Base-by-base conservation (phyloP, 805 yeast species). In the Cyberlindnera veronae region DNA sequence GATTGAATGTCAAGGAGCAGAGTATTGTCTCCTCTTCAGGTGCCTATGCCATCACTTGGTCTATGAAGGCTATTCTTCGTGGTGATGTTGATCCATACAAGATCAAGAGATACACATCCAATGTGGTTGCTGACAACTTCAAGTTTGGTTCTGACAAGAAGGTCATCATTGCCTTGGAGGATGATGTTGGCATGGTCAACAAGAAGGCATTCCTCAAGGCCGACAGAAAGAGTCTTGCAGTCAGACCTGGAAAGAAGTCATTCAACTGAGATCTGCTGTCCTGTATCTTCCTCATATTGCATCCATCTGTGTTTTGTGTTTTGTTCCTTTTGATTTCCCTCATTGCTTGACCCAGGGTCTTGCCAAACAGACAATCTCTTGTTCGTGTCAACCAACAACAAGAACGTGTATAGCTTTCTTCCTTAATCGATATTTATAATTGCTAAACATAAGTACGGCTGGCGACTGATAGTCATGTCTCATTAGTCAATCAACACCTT, bases 11-110 rank as follows among this genome's bases (percentile, higher is more conserved):
- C 19, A 76, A 74, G 45, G 93, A 83, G 55, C 79, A 84, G 15
- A 70, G 81, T 2, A 84, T 89, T 36, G 79, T 87, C 18, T 74
- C 95, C 1, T 79, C 91, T 4, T 69, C 82, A 2, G 96, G 96
- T 3, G 91, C 90, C 15, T 89, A 78, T 61, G 83, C 88, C 18
- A 74, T 89, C 17, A 72, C 84, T 1, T 89, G 96, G 96, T 79
- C 83, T 11, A 61, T 89, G 56, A 71, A 67, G 49, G 76, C 79
- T 45, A 68, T 84, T 12, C 57, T 81, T 31, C 64, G 66, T 32
- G 77, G 79, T 40, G 76, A 74, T 41, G 62, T 62, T 31, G 71
- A 68, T 19, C 73, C 84, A 6, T 86, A 85, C 58, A 63, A 71
- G 36, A 79, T 90, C 57, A 80, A 76, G 59, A 69, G 77, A 41